Evolutionary conservation across 768 basidiomycete genomes (phyloP).

Genomic region (Gyrodon lividus): DNA sequence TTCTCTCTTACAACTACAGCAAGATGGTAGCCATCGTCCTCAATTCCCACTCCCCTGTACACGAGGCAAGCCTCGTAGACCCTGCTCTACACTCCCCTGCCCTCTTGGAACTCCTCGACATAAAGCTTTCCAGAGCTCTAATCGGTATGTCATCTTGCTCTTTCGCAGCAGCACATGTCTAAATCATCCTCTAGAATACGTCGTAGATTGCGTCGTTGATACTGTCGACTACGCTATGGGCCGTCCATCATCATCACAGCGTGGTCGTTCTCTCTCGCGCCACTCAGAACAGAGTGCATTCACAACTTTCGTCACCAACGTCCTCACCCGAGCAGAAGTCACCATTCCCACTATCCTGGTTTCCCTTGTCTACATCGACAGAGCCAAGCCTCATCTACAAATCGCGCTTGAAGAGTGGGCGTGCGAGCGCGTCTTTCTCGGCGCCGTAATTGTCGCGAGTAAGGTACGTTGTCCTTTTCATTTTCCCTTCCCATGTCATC

Average conservation of each 20-base stretch:
- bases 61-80: slow-evolving; percentile 59
- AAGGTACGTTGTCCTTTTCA: slow-evolving; percentile 64
- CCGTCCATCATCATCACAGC: slow-evolving; percentile 54
- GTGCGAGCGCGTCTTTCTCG: slow-evolving; percentile 86
- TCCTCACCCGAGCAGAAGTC: slow-evolving; percentile 73
- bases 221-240: slow-evolving; percentile 77
- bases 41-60: slow-evolving; percentile 35
- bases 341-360: slow-evolving; percentile 66
- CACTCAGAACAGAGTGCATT: slow-evolving; percentile 57
- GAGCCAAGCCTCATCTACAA: slow-evolving; percentile 76
- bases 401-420: slow-evolving; percentile 86
- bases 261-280: slow-evolving; percentile 47
- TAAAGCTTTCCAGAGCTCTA: slow-evolving; percentile 59
- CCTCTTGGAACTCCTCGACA: slow-evolving; percentile 65
- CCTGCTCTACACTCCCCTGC: slow-evolving; percentile 61
- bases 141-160: slow-evolving; percentile 50
- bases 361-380: slow-evolving; percentile 72
- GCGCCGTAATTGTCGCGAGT: slow-evolving; percentile 83
- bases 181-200: slow-evolving; percentile 50
- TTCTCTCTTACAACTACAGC: slow-evolving; percentile 11
- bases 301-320: slow-evolving; percentile 61
- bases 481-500: slow-evolving; percentile 20
- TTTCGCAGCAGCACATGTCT: not conserved
- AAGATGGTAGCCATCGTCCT: slow-evolving; percentile 3
- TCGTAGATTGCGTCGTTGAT: slow-evolving; percentile 66